Evolutionary conservation across 768 basidiomycete species (phyloP).

Genomic region (Serpula lacrymans): DNA sequence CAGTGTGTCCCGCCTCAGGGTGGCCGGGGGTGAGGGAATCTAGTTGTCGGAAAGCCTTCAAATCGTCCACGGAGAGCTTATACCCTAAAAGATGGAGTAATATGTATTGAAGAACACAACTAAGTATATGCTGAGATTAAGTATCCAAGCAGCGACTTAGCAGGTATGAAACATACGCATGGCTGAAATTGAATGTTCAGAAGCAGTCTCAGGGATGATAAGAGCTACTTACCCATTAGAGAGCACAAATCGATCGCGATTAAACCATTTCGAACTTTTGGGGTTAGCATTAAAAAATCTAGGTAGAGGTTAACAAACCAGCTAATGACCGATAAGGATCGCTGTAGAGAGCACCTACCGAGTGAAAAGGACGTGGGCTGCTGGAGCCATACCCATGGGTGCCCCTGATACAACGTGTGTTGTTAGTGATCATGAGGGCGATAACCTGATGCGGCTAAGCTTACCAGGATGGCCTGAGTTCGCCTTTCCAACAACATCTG

Average conservation of each 20-base stretch:
- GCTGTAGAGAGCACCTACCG: conserved; percentile 37
- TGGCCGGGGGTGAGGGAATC: conserved; percentile 91
- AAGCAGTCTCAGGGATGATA: conserved; percentile 3
- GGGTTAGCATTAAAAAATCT: conserved; percentile 90
- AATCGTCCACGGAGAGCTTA: conserved; percentile 87
- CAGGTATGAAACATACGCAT: conserved; percentile 56
- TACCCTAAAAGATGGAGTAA: conserved; percentile 90
- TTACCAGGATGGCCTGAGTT: conserved; percentile 93
- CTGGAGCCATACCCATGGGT: conserved; percentile 92
- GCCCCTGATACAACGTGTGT: conserved; percentile 52
- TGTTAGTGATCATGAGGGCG: conserved; percentile 6
- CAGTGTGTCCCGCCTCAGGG: conserved; percentile 74
- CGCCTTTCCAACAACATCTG: conserved; percentile 76
- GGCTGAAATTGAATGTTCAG: conserved; percentile 38
- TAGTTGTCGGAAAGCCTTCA: conserved; percentile 90
- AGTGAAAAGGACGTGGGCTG: conserved; percentile 76
- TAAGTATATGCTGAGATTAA: conserved; percentile 25
- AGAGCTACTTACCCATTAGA: conserved; percentile 75
- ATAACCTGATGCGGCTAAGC: conserved; percentile 9
- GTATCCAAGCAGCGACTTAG: conserved; percentile 4
- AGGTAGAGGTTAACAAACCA: conserved; percentile 5
- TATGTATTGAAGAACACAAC: conserved; percentile 92
- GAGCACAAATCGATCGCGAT: conserved; percentile 95
- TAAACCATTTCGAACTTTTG: conserved; percentile 88
- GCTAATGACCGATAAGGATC: conserved; percentile 2